Evolutionary conservation across 345 rosid genomes (phyloP).

Genomic region (Linum usitatissimum): DNA sequence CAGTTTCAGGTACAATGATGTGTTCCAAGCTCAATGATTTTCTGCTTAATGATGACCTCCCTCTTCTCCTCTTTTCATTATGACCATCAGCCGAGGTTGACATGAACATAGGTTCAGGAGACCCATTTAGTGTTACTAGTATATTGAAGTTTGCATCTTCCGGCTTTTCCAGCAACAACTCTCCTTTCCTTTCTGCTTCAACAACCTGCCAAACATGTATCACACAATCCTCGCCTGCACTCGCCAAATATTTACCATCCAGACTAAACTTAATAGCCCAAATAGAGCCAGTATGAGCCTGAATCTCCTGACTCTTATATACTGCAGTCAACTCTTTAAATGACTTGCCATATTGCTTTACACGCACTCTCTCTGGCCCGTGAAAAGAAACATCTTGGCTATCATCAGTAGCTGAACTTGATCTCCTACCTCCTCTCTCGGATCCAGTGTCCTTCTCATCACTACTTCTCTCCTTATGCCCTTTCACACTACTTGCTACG

Average conservation of each 20-base stretch:
- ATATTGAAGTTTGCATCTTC: constrained; percentile 54
- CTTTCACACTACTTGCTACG: constrained; percentile 56
- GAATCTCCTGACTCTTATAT: constrained; percentile 86
- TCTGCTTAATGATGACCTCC: constrained; percentile 60
- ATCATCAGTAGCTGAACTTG: constrained; percentile 93
- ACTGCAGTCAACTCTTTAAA: constrained; percentile 72
- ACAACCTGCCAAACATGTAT: constrained; percentile 83
- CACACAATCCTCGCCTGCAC: constrained; percentile 89
- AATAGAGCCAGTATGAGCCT: constrained; percentile 82
- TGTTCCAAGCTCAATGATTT: constrained; percentile 76
- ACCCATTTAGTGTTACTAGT: constrained; percentile 52
- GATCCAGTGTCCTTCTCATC: constrained; percentile 88
- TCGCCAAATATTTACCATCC: constrained; percentile 90
- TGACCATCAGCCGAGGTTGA: constrained; percentile 41
- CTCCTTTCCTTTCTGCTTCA: constrained; percentile 71
- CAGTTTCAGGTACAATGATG: constrained; percentile 55
- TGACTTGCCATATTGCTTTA: constrained; percentile 71
- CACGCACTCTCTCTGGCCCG: constrained; percentile 80
- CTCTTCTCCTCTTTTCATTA: constrained; percentile 62
- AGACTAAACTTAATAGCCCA: constrained; percentile 93
- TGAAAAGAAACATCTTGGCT: constrained; percentile 80
- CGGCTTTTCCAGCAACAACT: constrained; percentile 61
- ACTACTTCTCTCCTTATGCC: constrained; percentile 69
- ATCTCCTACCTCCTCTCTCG: constrained; percentile 84
- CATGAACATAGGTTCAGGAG: constrained; percentile 58